A percentile compares a stretch with the other conserved stretches of the same genome.
Evolutionary conservation across 2,329 filamentous ascomycete genomes (phyloP).

Genomic region (Lecanosticta acicola): DNA sequence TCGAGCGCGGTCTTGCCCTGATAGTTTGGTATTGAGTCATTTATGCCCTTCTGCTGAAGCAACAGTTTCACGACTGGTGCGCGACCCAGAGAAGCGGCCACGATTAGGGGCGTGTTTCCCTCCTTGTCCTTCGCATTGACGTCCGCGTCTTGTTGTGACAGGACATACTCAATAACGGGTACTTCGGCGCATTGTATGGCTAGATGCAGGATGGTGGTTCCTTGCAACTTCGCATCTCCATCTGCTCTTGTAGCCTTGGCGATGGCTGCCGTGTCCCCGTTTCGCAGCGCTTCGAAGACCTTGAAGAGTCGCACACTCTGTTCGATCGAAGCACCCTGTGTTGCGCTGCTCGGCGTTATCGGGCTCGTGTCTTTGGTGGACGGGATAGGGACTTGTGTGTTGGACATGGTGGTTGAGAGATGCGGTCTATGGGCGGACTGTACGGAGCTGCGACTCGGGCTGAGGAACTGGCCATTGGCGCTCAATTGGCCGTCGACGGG

Average conservation of each 20-base stretch:
- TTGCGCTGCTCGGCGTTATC: slow-evolving; percentile 19
- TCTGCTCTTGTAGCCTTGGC: slow-evolving; percentile 68
- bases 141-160: slow-evolving; percentile 61
- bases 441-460: slow-evolving; percentile 20
- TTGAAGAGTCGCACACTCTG: slow-evolving; percentile 93
- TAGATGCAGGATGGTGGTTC: slow-evolving; percentile 85
- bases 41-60: slow-evolving; percentile 75
- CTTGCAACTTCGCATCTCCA: slow-evolving; percentile 52
- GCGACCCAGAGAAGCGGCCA: slow-evolving; percentile 78
- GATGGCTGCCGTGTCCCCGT: slow-evolving; percentile 84
- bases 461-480: slow-evolving; percentile 18
- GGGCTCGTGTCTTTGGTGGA: slow-evolving; percentile 16
- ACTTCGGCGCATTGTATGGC: slow-evolving; percentile 93
- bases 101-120: slow-evolving; percentile 86
- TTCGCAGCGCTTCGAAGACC: slow-evolving; percentile 85
- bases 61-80: slow-evolving; percentile 75
- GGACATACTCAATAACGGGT: slow-evolving; percentile 88
- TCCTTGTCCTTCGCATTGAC: slow-evolving; percentile 85
- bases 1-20: slow-evolving; percentile 82
- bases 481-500: slow-evolving; percentile 4
- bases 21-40: slow-evolving; percentile 80
- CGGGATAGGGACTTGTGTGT: slow-evolving; percentile 15
- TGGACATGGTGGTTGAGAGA: slow-evolving; percentile 34
- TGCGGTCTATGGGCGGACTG: slow-evolving; percentile 28
- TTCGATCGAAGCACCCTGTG: slow-evolving; percentile 58